These are phyloP conservation scores for Yarrowia divulgata DNA, from an alignment of 805 yeast genomes.

Conservation along the genomic window DNA sequence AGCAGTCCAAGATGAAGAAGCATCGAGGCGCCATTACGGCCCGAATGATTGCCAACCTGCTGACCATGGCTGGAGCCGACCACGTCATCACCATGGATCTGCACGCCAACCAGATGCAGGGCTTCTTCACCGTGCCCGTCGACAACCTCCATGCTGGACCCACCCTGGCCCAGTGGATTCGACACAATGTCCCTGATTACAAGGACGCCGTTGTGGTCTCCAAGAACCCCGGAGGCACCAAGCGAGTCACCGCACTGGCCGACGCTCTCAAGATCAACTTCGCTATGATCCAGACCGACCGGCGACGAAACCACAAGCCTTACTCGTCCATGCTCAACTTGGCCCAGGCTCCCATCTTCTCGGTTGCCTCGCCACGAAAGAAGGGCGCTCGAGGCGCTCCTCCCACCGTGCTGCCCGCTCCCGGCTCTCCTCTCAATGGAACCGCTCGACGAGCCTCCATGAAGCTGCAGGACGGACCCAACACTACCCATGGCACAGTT, in stretches of 20 bases:
- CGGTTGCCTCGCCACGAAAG: slow-evolving; percentile 37
- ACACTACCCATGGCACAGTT: slow-evolving; percentile 38
- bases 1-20: slow-evolving; percentile 97
- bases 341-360: slow-evolving; percentile 36
- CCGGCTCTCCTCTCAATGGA: slow-evolving; percentile 33
- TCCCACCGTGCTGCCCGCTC: slow-evolving; percentile 31
- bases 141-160: slow-evolving; percentile 98
- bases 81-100: slow-evolving; percentile 98
- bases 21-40: slow-evolving; percentile 99
- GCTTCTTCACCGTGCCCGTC: slow-evolving; percentile 95
- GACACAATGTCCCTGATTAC: slow-evolving; percentile 85
- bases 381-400: slow-evolving; percentile 32
- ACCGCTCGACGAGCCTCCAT: slow-evolving; percentile 36
- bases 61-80: slow-evolving; percentile 99
- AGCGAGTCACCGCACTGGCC: slow-evolving; percentile 97
- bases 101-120: slow-evolving; percentile 98
- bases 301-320: slow-evolving; percentile 57
- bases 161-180: slow-evolving; percentile 93
- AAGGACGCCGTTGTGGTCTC: slow-evolving; percentile 88
- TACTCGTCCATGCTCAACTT: slow-evolving; percentile 37
- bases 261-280: slow-evolving; percentile 94
- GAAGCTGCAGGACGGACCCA: slow-evolving; percentile 36
- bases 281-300: slow-evolving; percentile 98
- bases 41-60: slow-evolving; percentile 90
- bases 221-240: slow-evolving; percentile 99